Evolutionary conservation across 108 stramenopile genomes (phyloP).

Genomic region (Chaetoceros muelleri): DNA sequence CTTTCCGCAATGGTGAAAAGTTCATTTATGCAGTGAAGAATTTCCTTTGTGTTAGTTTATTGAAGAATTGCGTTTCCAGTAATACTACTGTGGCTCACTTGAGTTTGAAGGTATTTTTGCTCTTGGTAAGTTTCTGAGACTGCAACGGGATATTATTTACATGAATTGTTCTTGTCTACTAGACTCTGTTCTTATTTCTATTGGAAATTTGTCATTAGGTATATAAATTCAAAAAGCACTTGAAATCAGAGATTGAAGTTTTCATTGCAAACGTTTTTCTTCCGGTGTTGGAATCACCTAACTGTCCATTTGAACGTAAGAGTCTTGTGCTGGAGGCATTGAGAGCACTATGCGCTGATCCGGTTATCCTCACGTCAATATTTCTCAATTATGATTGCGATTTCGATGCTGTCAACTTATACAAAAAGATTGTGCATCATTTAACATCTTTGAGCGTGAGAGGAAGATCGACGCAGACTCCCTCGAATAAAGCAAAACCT

Average conservation of each 20-base stretch:
- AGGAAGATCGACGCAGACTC: conserved; percentile 23
- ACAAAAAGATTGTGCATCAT: conserved; percentile 87
- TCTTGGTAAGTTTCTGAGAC: conserved; percentile 43
- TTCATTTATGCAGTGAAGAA: conserved; percentile 89
- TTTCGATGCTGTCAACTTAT: conserved; percentile 84
- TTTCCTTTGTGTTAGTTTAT: conserved; percentile 85
- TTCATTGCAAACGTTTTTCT: conserved; percentile 97
- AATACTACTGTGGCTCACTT: conserved; percentile 87
- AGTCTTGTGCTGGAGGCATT: conserved; percentile 90
- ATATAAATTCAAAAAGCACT: conserved; percentile 84
- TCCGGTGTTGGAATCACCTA: conserved; percentile 87
- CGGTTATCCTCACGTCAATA: conserved; percentile 79
- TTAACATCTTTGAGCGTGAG: conserved; percentile 65
- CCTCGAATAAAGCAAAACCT: conserved; percentile 27
- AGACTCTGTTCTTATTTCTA: neutral
- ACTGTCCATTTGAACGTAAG: conserved; percentile 93
- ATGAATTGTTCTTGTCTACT: neutral
- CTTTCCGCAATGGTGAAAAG: conserved; percentile 71
- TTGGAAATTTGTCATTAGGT: conserved; percentile 10
- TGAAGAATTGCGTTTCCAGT: conserved; percentile 94
- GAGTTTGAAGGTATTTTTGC: conserved; percentile 89
- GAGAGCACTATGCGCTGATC: conserved; percentile 77
- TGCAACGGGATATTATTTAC: neutral
- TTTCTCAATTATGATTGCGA: conserved; percentile 99
- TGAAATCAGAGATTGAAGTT: conserved; percentile 93